Evolutionary conservation across 176 grass and related monocot species (phyloP).

Genomic region (Typha latifolia): DNA sequence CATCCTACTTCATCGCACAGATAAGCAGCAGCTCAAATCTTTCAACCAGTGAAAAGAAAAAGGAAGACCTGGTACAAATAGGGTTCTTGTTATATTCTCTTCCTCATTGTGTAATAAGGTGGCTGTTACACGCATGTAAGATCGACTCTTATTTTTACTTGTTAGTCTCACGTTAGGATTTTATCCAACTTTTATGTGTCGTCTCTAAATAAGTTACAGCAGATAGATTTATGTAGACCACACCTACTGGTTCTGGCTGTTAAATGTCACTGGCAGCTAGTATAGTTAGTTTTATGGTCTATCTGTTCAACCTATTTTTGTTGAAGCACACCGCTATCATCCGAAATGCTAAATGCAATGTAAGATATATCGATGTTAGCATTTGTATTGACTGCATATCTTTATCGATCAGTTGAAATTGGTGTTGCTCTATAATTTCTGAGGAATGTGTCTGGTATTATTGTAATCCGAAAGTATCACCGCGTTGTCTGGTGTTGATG

Average conservation of each 20-base stretch:
- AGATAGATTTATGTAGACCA: background rate
- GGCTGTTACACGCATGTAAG: background rate
- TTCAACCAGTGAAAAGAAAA: background rate
- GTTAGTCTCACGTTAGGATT: background rate
- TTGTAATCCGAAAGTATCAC: too few relatives aligned
- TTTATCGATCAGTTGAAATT: too few relatives aligned
- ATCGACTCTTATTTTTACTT: constrained; percentile 12
- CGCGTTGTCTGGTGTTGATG: too few relatives aligned
- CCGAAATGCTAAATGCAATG: background rate
- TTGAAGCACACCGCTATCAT: background rate
- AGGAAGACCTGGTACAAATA: background rate
- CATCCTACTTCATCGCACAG: constrained; percentile 48
- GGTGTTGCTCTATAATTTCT: too few relatives aligned
- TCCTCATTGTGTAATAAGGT: constrained; percentile 2
- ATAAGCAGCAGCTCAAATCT: constrained; percentile 23
- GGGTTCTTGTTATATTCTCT: background rate
- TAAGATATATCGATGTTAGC: background rate
- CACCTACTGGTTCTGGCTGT: background rate
- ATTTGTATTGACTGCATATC: too few relatives aligned
- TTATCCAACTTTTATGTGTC: background rate
- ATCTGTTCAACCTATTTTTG: background rate
- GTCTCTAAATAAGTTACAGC: background rate
- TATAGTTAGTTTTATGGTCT: background rate
- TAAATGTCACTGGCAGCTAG: background rate
- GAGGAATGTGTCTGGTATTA: too few relatives aligned